A percentile compares a stretch with the other conserved stretches of the same genome.
Conservation (phyloP, 768 basidiomycete genomes). For the Tylopilus felleus region DNA sequence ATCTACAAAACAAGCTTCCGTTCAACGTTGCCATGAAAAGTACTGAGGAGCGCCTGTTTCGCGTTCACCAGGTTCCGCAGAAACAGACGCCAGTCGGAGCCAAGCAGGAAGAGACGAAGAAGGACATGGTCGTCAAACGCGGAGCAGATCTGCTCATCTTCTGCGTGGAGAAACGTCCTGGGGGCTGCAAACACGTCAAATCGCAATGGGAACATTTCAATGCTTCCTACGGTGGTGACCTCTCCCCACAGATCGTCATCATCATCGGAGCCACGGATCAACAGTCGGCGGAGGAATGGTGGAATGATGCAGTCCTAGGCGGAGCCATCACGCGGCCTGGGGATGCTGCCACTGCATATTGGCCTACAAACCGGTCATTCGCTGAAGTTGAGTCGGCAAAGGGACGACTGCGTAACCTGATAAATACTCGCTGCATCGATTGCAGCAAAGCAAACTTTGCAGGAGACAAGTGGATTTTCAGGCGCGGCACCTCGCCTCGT, state of each 20-base stretch:
- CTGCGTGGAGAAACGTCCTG: slow-evolving; percentile 12
- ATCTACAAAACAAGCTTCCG: slow-evolving; percentile 13
- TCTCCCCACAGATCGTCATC: slow-evolving; percentile 24
- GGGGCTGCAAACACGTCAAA: slow-evolving; percentile 8
- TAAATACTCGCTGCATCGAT: slow-evolving; percentile 24
- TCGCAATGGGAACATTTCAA: slow-evolving; percentile 24
- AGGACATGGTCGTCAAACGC: slow-evolving; percentile 13
- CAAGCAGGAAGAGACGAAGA: slow-evolving; percentile 5
- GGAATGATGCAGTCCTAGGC: slow-evolving; percentile 4
- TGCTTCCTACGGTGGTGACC: slow-evolving; percentile 23
- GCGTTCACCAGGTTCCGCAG: slow-evolving; percentile 17
- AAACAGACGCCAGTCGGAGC: neutral
- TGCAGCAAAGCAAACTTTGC: slow-evolving; percentile 15
- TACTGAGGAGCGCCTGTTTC: slow-evolving; percentile 16
- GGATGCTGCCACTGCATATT: slow-evolving; percentile 14
- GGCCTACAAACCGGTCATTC: slow-evolving; percentile 6
- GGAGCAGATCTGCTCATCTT: slow-evolving; percentile 25
- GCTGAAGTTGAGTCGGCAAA: slow-evolving; percentile 3
- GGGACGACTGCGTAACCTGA: slow-evolving; percentile 8
- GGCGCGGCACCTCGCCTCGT: neutral
- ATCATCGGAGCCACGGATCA: slow-evolving; percentile 17
- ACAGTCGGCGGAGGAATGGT: slow-evolving; percentile 21
- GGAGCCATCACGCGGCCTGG: neutral
- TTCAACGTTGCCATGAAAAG: slow-evolving; percentile 16
- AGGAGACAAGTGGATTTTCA: slow-evolving; percentile 14